phyloP scores from a whole-genome alignment of 805 yeast genomes.

The Nakazawaea wyomingensis region DNA sequence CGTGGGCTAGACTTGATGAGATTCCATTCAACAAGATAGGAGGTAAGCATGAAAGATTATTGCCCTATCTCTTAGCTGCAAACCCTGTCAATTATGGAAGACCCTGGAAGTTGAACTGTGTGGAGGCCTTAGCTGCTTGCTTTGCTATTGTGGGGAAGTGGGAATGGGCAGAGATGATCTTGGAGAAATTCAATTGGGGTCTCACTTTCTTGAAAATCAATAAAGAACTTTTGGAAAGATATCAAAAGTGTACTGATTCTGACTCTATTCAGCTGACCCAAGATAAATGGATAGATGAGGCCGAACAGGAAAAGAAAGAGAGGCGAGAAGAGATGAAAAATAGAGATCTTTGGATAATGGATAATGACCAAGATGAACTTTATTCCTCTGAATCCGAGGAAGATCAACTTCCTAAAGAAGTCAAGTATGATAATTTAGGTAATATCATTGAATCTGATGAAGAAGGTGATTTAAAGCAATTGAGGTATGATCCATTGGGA shows the following conservation, averaged over 20 bases:
- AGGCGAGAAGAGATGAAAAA: conserved; percentile 48
- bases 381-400: conserved; percentile 16
- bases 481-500: conserved; percentile 15
- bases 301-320: conserved; percentile 62
- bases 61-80: conserved; percentile 93
- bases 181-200: conserved; percentile 91
- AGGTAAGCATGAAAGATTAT: conserved; percentile 77
- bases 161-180: conserved; percentile 80
- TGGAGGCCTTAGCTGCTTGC: conserved; percentile 96
- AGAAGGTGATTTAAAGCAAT: conserved; percentile 19
- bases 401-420: conserved; percentile 19
- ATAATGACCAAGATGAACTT: conserved; percentile 48
- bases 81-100: conserved; percentile 95
- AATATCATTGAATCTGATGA: conserved; percentile 14
- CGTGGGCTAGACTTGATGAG: conserved; percentile 97
- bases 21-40: conserved; percentile 93
- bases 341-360: conserved; percentile 72
- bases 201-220: conserved; percentile 79
- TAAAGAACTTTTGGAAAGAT: conserved; percentile 67
- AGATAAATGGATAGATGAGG: conserved; percentile 61
- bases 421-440: conserved; percentile 26
- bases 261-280: conserved; percentile 71
- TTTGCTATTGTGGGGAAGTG: conserved; percentile 87
- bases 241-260: conserved; percentile 76
- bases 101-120: conserved; percentile 95